A percentile compares a stretch with the other conserved stretches of the same genome.
Evolutionary conservation across 768 basidiomycete species (phyloP).

Genomic region (Trametes villosa): DNA sequence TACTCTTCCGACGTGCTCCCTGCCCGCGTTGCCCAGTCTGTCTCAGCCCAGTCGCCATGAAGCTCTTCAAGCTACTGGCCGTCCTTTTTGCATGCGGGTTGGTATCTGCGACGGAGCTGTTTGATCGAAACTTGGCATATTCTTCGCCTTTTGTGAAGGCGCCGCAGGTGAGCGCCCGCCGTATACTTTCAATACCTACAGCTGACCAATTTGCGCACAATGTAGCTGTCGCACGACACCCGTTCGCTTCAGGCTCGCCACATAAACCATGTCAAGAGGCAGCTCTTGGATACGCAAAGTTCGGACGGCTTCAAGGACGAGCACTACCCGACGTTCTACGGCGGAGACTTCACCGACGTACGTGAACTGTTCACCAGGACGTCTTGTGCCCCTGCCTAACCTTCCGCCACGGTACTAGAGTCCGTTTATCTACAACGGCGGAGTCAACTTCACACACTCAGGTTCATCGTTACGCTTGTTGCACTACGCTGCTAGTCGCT

Average conservation of each 20-base stretch:
- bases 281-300: constrained; percentile 32
- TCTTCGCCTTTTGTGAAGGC: constrained; percentile 14
- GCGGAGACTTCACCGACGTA: constrained; percentile 53
- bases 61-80: no score
- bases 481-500: background rate
- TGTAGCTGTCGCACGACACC: constrained; percentile 46
- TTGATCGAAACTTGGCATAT: constrained; percentile 23
- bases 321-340: constrained; percentile 54
- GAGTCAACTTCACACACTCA: constrained; percentile 53
- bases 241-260: constrained; percentile 42
- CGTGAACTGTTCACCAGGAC: constrained; percentile 1
- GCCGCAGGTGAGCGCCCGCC: constrained; percentile 6
- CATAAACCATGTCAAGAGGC: constrained; percentile 31
- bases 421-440: constrained; percentile 51
- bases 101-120: constrained; percentile 24
- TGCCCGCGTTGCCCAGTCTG: no score
- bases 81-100: no score
- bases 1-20: no score
- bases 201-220: no score
- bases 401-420: constrained; percentile 33
- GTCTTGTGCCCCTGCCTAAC: background rate
- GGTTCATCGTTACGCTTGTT: constrained; percentile 33
- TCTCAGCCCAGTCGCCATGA: no score
- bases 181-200: no score
- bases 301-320: constrained; percentile 43